phyloP scores from a whole-genome alignment of 345 rosid species.

The Erucastrum elatum region DNA sequence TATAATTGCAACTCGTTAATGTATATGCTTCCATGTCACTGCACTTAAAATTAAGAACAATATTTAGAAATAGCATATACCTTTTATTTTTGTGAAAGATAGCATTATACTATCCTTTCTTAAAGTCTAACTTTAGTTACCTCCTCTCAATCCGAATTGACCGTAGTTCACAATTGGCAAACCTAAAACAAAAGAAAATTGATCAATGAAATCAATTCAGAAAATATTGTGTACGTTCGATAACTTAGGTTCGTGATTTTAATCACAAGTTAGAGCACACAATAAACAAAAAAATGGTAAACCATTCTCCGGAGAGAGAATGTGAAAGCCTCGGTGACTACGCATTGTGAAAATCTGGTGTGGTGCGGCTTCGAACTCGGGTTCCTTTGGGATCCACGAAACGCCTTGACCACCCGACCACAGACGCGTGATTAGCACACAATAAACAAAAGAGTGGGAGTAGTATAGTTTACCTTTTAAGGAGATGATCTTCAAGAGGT shows the following conservation, averaged over 20 bases:
- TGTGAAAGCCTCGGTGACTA: no score
- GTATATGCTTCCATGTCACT: conserved; percentile 27
- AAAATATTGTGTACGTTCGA: neutral
- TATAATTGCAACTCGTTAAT: conserved; percentile 7
- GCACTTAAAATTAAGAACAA: conserved; percentile 1
- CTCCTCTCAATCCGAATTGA: conserved; percentile 22
- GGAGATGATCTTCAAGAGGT: conserved; percentile 6
- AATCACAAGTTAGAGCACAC: neutral
- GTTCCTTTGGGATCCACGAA: no score
- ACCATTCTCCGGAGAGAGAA: no score
- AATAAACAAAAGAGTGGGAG: neutral
- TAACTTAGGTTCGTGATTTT: neutral
- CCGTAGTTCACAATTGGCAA: conserved; percentile 38
- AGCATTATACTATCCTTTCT: neutral
- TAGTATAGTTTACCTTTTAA: conserved; percentile 13
- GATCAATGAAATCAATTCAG: neutral
- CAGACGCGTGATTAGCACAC: no score
- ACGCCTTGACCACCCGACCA: no score
- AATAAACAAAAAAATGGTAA: no score
- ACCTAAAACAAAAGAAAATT: conserved; percentile 14
- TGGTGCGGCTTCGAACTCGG: no score
- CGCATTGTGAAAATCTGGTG: no score
- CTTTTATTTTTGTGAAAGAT: no score
- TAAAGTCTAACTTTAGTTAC: neutral
- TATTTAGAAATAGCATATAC: neutral